Base-by-base conservation (phyloP, 169 alveolate genomes). In the Eimeria mitis region DNA sequence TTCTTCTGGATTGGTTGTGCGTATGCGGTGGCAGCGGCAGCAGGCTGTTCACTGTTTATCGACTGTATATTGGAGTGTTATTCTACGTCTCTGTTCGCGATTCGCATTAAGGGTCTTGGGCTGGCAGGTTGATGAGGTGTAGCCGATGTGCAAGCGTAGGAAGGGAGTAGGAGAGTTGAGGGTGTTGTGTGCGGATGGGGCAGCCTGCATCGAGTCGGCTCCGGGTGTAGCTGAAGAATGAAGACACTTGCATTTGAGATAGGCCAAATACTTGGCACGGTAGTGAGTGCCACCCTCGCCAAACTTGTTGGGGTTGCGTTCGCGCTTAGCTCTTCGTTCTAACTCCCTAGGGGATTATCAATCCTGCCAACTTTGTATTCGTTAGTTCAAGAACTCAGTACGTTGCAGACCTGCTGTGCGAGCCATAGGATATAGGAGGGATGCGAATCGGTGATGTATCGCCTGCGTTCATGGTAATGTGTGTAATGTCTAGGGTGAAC, bases 251-350 rank as follows among this genome's bases (percentile, higher is more conserved):
- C 71, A 81, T 81, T 49, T 81, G 89, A 11, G 89, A 81, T 44
- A 21, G 47, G 31, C 34, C 42, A 81, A 54, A 54, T 54, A 19
- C 28, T 81, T 49, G 54, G 87, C 87, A 44, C 87, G 19, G 70
- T 31, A 52, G 31, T 52, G 49, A 9, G 89, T 81, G 89, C 89
- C 89, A 54, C 37, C 49, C 21, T 81, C 25, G 89, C 70, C 70
- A 81, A 19, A n/a, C 52, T 81, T 54, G 68, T 81, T 37, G 52
- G 28, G 49, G n/a, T 70, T 8, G 49, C 79, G 54, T 34, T 52
- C 52, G 89, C 40, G 70, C 70, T 9, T 79, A 79, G 89, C 71
- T 81, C 42, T 31, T 81, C 89, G 89, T 49, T 81, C 54, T 52
- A 47, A 81, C 47, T 81, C 47, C 52, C 70, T 25, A 52, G 71